These are phyloP conservation scores for Aspergillus fijiensis DNA, from an alignment of 2,329 filamentous ascomycete genomes.

Conservation along the genomic window DNA sequence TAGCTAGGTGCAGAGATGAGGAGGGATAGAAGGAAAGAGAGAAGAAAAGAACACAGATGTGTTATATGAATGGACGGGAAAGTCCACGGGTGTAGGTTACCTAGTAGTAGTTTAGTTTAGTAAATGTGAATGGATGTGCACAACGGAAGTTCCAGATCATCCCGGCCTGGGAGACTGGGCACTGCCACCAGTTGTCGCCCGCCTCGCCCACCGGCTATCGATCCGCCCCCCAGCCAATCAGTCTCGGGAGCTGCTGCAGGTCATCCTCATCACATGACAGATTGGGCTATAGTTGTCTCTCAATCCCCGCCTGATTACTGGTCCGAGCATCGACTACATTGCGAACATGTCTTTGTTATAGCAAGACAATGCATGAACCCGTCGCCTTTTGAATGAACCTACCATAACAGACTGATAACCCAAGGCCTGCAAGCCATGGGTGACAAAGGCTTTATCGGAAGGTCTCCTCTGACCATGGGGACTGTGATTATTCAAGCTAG, in stretches of 20 bases:
- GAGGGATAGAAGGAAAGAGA: background rate
- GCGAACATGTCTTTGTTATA: background rate
- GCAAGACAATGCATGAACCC: background rate
- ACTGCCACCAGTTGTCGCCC: background rate
- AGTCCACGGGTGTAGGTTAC: background rate
- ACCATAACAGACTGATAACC: too few species aligned
- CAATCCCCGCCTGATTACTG: background rate
- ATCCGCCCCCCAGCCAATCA: constrained; percentile 21
- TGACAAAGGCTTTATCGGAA: background rate
- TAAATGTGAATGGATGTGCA: constrained; percentile 5
- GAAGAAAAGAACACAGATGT: background rate
- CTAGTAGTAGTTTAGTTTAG: background rate
- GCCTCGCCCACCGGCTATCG: constrained; percentile 6
- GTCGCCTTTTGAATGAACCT: background rate
- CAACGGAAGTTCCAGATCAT: constrained; percentile 7
- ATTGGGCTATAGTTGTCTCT: background rate
- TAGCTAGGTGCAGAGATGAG: background rate
- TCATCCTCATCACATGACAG: constrained; percentile 13
- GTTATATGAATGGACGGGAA: background rate
- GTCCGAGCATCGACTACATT: background rate
- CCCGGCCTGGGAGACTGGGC: background rate
- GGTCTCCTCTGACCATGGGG: background rate
- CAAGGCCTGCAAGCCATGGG: too few species aligned
- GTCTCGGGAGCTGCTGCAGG: constrained; percentile 3
- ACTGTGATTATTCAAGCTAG: background rate